A percentile compares a stretch with the other conserved stretches of the same genome.
Evolutionary conservation across 768 basidiomycete species (phyloP).

Genomic region (Pleurotus pulmonarius): DNA sequence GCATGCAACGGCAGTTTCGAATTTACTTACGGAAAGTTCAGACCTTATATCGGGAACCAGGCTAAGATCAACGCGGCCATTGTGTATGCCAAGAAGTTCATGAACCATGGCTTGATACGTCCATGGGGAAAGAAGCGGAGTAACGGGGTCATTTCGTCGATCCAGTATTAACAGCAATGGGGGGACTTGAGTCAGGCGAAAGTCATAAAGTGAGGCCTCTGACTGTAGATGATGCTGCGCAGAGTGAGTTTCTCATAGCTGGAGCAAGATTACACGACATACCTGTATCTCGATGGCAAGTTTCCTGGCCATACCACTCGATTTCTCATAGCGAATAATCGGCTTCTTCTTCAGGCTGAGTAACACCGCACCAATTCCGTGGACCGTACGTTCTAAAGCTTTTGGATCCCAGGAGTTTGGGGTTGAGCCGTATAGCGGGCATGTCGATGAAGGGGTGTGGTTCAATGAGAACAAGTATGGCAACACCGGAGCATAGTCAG

Average conservation of each 20-base stretch:
- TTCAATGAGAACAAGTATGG: conserved; percentile 87
- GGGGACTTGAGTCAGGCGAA: conserved; percentile 82
- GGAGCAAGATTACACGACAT: conserved; percentile 12
- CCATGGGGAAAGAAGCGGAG: conserved; percentile 95
- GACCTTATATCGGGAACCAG: conserved; percentile 81
- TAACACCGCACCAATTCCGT: conserved; percentile 80
- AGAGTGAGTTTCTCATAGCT: conserved; percentile 7
- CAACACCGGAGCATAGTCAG: conserved; percentile 88
- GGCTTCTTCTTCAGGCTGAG: conserved; percentile 97
- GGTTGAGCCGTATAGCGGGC: conserved; percentile 69
- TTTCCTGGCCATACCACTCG: conserved; percentile 90
- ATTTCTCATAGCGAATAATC: conserved; percentile 88
- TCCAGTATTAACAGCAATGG: conserved; percentile 92
- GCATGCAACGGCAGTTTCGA: conserved; percentile 3
- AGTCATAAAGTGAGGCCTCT: conserved; percentile 87
- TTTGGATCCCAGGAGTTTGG: conserved; percentile 70
- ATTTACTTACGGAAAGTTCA: conserved; percentile 69
- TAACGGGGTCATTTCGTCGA: conserved; percentile 94
- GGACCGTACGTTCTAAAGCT: conserved; percentile 75
- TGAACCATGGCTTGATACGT: conserved; percentile 99
- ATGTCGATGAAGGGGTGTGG: conserved; percentile 57
- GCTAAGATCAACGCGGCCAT: conserved; percentile 85
- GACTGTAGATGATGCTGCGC: conserved; percentile 72
- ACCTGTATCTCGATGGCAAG: conserved; percentile 86
- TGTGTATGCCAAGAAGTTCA: conserved; percentile 89